Conservation (phyloP, 2,329 filamentous ascomycete genomes). For the Eurotiales sp. region DNA sequence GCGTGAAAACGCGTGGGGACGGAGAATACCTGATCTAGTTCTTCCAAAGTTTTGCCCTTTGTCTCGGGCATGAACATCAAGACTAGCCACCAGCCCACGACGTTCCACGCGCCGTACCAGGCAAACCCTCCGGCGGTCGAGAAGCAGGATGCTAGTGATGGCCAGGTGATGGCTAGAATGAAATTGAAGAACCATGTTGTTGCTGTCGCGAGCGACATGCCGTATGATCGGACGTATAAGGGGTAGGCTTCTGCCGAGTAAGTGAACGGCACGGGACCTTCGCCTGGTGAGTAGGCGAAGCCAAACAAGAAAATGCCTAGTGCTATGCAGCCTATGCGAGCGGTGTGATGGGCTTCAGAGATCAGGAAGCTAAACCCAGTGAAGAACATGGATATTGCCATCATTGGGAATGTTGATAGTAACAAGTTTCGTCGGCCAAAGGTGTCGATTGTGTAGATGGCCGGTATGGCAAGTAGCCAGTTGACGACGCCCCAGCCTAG, state of each 20-base stretch:
- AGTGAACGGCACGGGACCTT: conserved; percentile 63
- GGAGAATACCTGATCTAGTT: conserved; percentile 53
- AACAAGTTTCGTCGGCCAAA: conserved; percentile 64
- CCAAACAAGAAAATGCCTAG: conserved; percentile 44
- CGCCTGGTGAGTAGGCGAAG: conserved; percentile 52
- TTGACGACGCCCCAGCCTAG: conserved; percentile 62
- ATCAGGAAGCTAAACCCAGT: conserved; percentile 54
- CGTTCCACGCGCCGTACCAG: conserved; percentile 45
- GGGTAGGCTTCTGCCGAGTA: conserved; percentile 66
- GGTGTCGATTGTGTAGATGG: conserved; percentile 64
- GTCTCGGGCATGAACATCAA: conserved; percentile 41
- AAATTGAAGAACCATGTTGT: conserved; percentile 59
- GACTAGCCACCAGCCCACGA: conserved; percentile 45
- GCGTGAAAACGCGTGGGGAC: conserved; percentile 47
- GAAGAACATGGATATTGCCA: conserved; percentile 53
- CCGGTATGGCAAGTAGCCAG: conserved; percentile 61
- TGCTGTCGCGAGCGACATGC: conserved; percentile 63
- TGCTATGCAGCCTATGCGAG: conserved; percentile 40
- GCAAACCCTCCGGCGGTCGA: conserved; percentile 51
- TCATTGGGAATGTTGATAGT: conserved; percentile 62
- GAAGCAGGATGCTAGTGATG: conserved; percentile 46
- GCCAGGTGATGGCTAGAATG: conserved; percentile 52
- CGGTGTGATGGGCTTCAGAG: conserved; percentile 32
- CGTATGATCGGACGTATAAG: conserved; percentile 58
- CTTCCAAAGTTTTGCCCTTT: conserved; percentile 42